Base-by-base conservation (phyloP, 495 filamentous ascomycete species). In the Penicillium fimorum region DNA sequence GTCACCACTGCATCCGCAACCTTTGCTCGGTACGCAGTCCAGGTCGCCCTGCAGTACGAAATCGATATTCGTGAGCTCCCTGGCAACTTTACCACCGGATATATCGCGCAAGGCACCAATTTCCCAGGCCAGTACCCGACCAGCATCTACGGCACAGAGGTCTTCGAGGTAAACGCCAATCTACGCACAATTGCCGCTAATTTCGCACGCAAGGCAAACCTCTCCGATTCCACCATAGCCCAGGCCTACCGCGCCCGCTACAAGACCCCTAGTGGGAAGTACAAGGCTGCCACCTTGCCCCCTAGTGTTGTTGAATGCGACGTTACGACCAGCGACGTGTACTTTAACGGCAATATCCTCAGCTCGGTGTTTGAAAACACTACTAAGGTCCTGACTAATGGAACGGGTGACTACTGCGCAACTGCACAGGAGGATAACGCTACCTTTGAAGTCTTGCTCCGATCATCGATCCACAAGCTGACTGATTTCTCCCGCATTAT, bases 391-490 rank as follows among this genome's bases (percentile, higher is more conserved):
- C 79, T 83, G 68, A 91, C 88, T 0, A 89, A 89, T 60, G 87
- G 86, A 17, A 80, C 78, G 0, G 86, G 84, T 6, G 65, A 76
- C 3, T 91, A 91, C 70, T 91, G 87, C 74, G 78, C 81, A 57
- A 84, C 79, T 5, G 86, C 86, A 12, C 88, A 91, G 64, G 88
- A 91, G 65, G 88, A 92, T 64, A 90, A 87, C 61, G 87, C 86
- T 5, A 84, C 79, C 0, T 80, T 90, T 15, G 85, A 87, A 62
- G 85, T 81, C 25, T 69, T 92, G 27, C 63, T 90, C 25, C 82
- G 88, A n/a, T 77, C 76, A 4, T 77, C 84, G 0, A 58, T 74
- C 5, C 66, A 67, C 45, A 79, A 78, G 5, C 68, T 83, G 3
- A 81, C 85, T 4, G 87, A 92, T 61, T 91, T 88, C 68, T 61